These are phyloP conservation scores for Penicillium concentricum DNA, from an alignment of 2,329 filamentous ascomycete genomes.

Conservation along the genomic window DNA sequence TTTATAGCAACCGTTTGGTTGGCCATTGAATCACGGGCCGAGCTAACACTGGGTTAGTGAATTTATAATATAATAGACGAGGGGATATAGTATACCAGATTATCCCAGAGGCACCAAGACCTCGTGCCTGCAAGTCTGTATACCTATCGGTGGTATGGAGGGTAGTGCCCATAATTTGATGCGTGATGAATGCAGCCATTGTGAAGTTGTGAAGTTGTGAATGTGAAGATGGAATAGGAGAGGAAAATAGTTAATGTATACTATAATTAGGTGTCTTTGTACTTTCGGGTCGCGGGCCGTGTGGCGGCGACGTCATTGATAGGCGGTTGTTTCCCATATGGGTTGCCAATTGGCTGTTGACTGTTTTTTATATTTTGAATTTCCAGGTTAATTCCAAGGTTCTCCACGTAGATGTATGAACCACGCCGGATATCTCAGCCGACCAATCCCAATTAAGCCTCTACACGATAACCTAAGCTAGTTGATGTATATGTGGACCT, in stretches of 20 bases:
- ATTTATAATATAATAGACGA: not conserved
- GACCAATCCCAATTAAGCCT: not conserved
- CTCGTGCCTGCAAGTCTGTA: not conserved
- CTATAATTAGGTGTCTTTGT: not conserved
- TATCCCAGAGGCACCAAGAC: not conserved
- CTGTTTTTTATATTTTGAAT: not conserved
- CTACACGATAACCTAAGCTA: not conserved
- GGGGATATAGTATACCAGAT: conserved; percentile 4
- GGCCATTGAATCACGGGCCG: not conserved
- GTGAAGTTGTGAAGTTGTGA: not conserved
- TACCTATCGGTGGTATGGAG: conserved; percentile 3
- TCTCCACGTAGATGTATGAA: not conserved
- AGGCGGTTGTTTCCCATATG: not conserved
- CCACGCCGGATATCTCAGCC: not conserved
- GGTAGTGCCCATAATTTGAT: conserved; percentile 3
- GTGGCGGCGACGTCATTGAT: not conserved
- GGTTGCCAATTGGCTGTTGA: not conserved
- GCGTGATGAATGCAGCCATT: conserved; percentile 2
- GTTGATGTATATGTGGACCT: not conserved
- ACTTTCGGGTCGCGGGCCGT: not conserved
- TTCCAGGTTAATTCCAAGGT: not conserved
- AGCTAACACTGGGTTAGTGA: not conserved
- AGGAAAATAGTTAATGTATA: not conserved
- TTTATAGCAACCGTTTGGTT: conserved; percentile 5
- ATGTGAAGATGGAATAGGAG: not conserved